phyloP scores from a whole-genome alignment of 352 stramenopile genomes.

The Phytophthora cryptogea region DNA sequence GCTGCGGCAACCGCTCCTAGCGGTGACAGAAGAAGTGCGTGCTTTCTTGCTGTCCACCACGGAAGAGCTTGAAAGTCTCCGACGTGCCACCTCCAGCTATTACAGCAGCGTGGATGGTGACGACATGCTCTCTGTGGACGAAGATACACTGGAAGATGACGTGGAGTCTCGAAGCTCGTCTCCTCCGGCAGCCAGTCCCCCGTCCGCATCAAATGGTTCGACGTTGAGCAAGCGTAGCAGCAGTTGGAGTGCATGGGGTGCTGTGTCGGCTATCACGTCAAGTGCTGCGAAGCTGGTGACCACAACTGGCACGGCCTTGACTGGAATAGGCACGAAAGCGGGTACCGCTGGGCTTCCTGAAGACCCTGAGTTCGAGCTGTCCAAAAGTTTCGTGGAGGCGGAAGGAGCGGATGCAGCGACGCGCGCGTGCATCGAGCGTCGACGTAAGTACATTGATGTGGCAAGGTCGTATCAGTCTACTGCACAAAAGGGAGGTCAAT shows the following conservation, averaged over 20 bases:
- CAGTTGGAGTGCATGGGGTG: conserved; percentile 73
- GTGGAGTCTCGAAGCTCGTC: conserved; percentile 27
- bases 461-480: conserved; percentile 61
- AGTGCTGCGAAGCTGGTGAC: conserved; percentile 79
- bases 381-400: conserved; percentile 47
- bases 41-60: conserved; percentile 80
- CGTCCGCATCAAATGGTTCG: conserved; percentile 23
- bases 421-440: conserved; percentile 40
- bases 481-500: conserved; percentile 64
- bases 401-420: conserved; percentile 34
- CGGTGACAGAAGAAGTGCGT: conserved; percentile 68
- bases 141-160: conserved; percentile 40
- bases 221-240: conserved; percentile 30
- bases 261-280: conserved; percentile 71
- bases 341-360: conserved; percentile 30
- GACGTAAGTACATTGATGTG: conserved; percentile 72
- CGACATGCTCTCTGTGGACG: conserved; percentile 48
- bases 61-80: conserved; percentile 78
- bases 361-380: conserved; percentile 50
- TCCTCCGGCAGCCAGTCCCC: conserved; percentile 24
- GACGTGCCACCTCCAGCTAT: conserved; percentile 49
- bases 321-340: conserved; percentile 42
- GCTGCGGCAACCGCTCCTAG: conserved; percentile 67
- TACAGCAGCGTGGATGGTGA: conserved; percentile 48
- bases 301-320: conserved; percentile 62